These are phyloP conservation scores for Annulohypoxylon truncatum DNA, from an alignment of 2,329 filamentous ascomycete genomes.

Conservation along the genomic window DNA sequence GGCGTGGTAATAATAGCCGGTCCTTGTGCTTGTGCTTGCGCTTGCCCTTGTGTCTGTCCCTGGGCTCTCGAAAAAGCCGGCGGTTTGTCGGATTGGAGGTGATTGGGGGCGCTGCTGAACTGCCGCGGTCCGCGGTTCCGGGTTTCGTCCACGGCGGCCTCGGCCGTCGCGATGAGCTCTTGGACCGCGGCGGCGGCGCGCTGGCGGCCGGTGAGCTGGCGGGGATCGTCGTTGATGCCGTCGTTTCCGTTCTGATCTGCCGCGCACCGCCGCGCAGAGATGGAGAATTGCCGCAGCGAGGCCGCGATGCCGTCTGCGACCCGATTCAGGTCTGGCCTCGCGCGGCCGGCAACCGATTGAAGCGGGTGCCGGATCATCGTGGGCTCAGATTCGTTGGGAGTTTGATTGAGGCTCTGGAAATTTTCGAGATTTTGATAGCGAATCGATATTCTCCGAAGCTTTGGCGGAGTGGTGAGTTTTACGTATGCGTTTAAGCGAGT, in stretches of 20 bases:
- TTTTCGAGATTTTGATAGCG: constrained; percentile 30
- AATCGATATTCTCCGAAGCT: constrained; percentile 38
- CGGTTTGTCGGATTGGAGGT: too few relatives aligned
- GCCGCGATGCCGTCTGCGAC: constrained; percentile 48
- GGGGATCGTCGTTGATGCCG: constrained; percentile 17
- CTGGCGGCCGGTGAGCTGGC: constrained; percentile 28
- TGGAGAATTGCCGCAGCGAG: constrained; percentile 49
- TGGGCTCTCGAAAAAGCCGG: too few relatives aligned
- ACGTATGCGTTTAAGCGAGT: constrained; percentile 22
- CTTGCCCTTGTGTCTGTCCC: background rate
- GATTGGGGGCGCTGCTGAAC: too few relatives aligned
- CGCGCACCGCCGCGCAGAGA: constrained; percentile 42
- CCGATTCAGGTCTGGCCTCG: constrained; percentile 46
- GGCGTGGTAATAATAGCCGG: background rate
- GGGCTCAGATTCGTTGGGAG: constrained; percentile 13
- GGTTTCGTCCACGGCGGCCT: too few relatives aligned
- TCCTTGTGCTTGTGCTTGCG: background rate
- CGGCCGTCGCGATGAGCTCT: constrained; percentile 43
- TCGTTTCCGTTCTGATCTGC: constrained; percentile 9
- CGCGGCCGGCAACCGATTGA: constrained; percentile 43
- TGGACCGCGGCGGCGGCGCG: constrained; percentile 43
- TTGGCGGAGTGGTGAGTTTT: constrained; percentile 17
- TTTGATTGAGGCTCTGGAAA: constrained; percentile 17
- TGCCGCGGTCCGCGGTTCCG: too few relatives aligned
- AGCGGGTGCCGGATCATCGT: constrained; percentile 51